Evolutionary conservation across 2,329 filamentous ascomycete species (phyloP).

Genomic region (Fusarium sp.): DNA sequence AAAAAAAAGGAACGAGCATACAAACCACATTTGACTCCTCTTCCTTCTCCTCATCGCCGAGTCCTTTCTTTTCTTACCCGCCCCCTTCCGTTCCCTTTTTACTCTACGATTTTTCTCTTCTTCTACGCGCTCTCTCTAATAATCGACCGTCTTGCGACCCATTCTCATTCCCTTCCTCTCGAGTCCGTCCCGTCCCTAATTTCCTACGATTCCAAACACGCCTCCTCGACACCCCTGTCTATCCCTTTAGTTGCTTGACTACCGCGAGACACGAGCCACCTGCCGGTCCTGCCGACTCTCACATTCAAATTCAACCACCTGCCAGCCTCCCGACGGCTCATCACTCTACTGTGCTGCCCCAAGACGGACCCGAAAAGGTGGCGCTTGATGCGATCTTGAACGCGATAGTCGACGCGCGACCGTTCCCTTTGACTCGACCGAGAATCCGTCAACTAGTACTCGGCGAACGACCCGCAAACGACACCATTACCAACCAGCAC

Average conservation of each 20-base stretch:
- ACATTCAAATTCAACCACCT: slow-evolving; percentile 31
- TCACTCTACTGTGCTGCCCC: slow-evolving; percentile 4
- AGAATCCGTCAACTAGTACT: slow-evolving; percentile 23
- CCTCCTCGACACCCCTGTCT: slow-evolving; percentile 18
- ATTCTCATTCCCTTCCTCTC: slow-evolving; percentile 14
- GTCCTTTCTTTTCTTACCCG: slow-evolving; percentile 36
- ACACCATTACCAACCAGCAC: slow-evolving; percentile 26
- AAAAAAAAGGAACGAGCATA: slow-evolving; percentile 38
- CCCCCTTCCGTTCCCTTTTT: slow-evolving; percentile 30
- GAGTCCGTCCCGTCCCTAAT: slow-evolving; percentile 8
- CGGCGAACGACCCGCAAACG: slow-evolving; percentile 23
- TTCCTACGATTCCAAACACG: slow-evolving; percentile 21
- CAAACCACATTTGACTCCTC: slow-evolving; percentile 7
- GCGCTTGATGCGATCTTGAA: slow-evolving; percentile 13
- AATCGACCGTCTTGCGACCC: slow-evolving; percentile 19
- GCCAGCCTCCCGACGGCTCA: slow-evolving; percentile 24
- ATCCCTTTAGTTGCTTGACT: slow-evolving; percentile 39
- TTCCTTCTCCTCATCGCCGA: slow-evolving; percentile 26
- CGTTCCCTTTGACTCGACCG: slow-evolving; percentile 6
- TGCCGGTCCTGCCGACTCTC: slow-evolving; percentile 39
- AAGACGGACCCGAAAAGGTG: slow-evolving; percentile 5
- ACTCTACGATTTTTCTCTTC: slow-evolving; percentile 5
- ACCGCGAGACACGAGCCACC: slow-evolving; percentile 40
- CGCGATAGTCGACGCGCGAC: slow-evolving; percentile 11
- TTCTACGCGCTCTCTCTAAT: slow-evolving; percentile 19